Conservation (phyloP, 768 basidiomycete species). For the Termitomyces sp. region DNA sequence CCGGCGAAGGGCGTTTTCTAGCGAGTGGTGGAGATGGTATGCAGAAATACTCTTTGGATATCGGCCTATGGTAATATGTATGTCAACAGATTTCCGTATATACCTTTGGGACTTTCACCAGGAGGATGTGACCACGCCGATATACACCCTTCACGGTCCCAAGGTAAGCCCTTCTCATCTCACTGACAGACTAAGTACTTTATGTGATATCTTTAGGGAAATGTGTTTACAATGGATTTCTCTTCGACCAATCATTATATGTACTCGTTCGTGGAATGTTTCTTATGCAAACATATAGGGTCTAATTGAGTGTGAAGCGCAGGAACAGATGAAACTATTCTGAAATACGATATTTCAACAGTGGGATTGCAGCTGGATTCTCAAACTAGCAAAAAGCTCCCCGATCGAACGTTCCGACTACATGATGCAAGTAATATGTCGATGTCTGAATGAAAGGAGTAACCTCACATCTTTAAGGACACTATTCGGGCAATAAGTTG, state of each 20-base stretch:
- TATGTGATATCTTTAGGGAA: slow-evolving; percentile 39
- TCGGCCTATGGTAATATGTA: background rate
- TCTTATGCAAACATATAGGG: background rate
- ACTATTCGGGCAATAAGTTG: slow-evolving; percentile 62
- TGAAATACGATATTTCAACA: slow-evolving; percentile 50
- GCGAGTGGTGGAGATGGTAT: slow-evolving; percentile 71
- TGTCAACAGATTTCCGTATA: slow-evolving; percentile 44
- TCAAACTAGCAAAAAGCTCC: slow-evolving; percentile 5
- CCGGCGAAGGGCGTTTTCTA: slow-evolving; percentile 55
- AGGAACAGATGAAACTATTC: slow-evolving; percentile 47
- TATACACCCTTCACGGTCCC: slow-evolving; percentile 42
- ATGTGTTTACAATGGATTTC: slow-evolving; percentile 69
- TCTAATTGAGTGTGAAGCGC: slow-evolving; percentile 34
- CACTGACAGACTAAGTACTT: too few species aligned
- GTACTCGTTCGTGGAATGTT: slow-evolving; percentile 11
- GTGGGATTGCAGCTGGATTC: slow-evolving; percentile 21
- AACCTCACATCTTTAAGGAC: slow-evolving; percentile 36
- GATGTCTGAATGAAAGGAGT: background rate
- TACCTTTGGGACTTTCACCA: slow-evolving; percentile 68
- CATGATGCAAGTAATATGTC: slow-evolving; percentile 20
- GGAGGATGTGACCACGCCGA: slow-evolving; percentile 44
- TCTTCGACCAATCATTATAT: slow-evolving; percentile 43
- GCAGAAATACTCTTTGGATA: slow-evolving; percentile 11
- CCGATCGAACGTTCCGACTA: slow-evolving; percentile 22
- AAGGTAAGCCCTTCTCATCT: slow-evolving; percentile 24